Base-by-base conservation (phyloP, 352 stramenopile species). In the Thalassiosira pacifica region DNA sequence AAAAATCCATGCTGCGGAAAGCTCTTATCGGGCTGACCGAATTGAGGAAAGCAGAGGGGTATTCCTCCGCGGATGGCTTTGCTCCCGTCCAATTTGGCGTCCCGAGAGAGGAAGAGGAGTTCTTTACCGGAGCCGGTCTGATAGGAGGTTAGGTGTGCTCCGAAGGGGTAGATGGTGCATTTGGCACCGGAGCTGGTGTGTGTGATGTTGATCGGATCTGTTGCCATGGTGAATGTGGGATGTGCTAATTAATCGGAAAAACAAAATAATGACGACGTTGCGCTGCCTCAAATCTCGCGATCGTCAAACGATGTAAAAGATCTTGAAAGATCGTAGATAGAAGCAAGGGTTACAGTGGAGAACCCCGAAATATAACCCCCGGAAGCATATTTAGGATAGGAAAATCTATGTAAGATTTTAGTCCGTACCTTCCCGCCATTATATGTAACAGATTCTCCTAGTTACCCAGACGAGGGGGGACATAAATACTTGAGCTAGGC, bases 41-140 rank as follows among this genome's bases (percentile, higher is more conserved):
- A 99, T 65, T 98, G 96, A 37, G 97, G 97, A 91, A 99, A 99
- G 48, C 98, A 97, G 24, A 99, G 86, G 37, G 97, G 97, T 61
- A 99, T 98, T 37, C 97, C 97, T 71, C 97, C 97, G 45, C 97
- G 96, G 80, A 99, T 98, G 37, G 97, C 94, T 84, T 98, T 98
- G 71, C 85, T 95, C 70, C 97, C 96, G 86, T 99, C 95, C 48
- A 98, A 84, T 27, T 95, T 87, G 40, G 97, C 96, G 85, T 97
- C 92, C 29, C 95, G 83, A 16, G 96, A 98, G 66, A 99, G 22
- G 83, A 98, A 99, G 29, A 99, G 91, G 83, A 97, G 92, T 79
- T 98, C 97, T 66, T 93, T 88, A 67, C 27, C 95, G 24, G 91
- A 90, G 19, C 88, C 87, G 60, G 94, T 96, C 84, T 97, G 68